These are phyloP conservation scores for Gracilariopsis chorda DNA, from an alignment of 23 red algal genomes.

Conservation along the genomic window DNA sequence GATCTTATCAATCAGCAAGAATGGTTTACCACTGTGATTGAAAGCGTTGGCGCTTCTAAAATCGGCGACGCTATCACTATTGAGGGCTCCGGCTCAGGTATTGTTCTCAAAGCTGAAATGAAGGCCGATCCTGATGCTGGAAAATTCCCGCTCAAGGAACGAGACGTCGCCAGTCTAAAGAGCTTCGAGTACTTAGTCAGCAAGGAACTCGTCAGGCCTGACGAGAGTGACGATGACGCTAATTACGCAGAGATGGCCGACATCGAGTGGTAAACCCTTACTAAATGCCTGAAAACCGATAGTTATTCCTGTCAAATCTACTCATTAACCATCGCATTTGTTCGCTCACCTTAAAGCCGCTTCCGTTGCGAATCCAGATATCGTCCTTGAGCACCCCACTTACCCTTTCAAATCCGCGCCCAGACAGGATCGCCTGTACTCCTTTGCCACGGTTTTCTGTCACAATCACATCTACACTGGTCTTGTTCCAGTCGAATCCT, in stretches of 20 bases:
- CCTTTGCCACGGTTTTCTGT: conserved; percentile 31
- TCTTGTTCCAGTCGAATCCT: conserved; percentile 55
- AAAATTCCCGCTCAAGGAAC: conserved; percentile 53
- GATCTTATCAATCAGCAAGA: conserved; percentile 41
- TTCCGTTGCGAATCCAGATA: conserved; percentile 44
- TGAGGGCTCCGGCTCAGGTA: background rate
- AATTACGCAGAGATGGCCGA: conserved; percentile 64
- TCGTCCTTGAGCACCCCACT: conserved; percentile 38
- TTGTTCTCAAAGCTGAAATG: conserved; percentile 40
- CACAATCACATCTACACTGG: conserved; percentile 58
- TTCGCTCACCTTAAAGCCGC: conserved; percentile 21
- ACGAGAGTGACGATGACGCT: conserved; percentile 63
- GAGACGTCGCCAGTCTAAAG: conserved; percentile 39
- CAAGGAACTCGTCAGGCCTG: conserved; percentile 52
- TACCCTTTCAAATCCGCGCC: conserved; percentile 3
- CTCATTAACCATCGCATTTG: conserved; percentile 9
- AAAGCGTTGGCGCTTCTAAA: conserved; percentile 1
- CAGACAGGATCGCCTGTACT: conserved; percentile 17
- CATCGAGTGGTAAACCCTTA: conserved; percentile 61
- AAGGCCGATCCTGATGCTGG: conserved; percentile 33
- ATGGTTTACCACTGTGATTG: conserved; percentile 49
- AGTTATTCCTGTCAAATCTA: conserved; percentile 2
- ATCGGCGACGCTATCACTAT: background rate
- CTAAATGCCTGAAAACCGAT: conserved; percentile 3
- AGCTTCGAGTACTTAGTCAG: conserved; percentile 48